Percentiles rank a stretch among this genome's conserved stretches.
Evolutionary conservation across 345 rosid species (phyloP).

Genomic region (Populus deltoides): DNA sequence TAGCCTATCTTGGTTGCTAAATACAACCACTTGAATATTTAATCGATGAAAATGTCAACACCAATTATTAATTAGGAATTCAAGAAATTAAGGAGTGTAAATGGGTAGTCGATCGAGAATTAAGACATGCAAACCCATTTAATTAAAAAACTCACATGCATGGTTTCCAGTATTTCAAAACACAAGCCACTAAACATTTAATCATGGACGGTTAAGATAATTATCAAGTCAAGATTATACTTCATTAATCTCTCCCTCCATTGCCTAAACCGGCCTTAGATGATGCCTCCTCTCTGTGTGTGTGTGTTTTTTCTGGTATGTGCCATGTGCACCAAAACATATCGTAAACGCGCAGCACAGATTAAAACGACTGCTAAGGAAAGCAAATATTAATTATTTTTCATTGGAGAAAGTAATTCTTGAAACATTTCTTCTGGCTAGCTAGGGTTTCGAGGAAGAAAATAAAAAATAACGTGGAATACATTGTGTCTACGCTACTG

Average conservation of each 20-base stretch:
- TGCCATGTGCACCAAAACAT: neutral
- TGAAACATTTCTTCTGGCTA: neutral
- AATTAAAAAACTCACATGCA: conserved; percentile 10
- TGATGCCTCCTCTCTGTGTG: neutral
- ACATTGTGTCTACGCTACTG: neutral
- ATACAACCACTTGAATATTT: neutral
- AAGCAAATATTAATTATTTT: neutral
- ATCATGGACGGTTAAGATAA: conserved; percentile 33
- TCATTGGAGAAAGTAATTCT: neutral
- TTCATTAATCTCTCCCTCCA: neutral
- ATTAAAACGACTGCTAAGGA: neutral
- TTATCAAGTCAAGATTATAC: neutral
- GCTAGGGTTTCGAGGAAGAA: neutral
- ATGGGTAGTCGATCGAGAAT: neutral
- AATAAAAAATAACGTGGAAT: neutral
- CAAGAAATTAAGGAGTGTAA: neutral
- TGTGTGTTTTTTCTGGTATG: neutral
- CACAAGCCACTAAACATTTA: neutral
- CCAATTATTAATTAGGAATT: neutral
- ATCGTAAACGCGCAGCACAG: neutral
- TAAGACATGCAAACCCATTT: neutral
- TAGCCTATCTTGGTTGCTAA: neutral
- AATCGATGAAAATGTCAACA: neutral
- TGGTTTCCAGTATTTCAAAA: neutral
- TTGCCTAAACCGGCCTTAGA: conserved; percentile 18